Percentiles rank a stretch among this genome's conserved stretches.
Evolutionary conservation across 768 basidiomycete genomes (phyloP).

Genomic region (Mycena venus): DNA sequence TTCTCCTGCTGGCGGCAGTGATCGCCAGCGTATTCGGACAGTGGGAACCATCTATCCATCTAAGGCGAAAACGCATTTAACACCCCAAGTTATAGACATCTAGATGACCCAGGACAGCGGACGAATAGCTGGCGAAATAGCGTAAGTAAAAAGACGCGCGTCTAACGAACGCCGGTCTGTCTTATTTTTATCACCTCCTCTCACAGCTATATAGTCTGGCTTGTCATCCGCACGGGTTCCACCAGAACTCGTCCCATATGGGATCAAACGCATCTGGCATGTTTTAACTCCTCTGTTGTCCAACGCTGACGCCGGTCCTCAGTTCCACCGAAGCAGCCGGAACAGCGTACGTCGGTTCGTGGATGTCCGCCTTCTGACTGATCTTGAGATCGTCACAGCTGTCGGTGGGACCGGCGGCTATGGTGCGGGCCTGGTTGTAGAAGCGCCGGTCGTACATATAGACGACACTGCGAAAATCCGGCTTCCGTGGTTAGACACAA

Average conservation of each 20-base stretch:
- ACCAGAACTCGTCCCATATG: neutral
- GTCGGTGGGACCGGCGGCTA: neutral
- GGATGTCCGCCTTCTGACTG: neutral
- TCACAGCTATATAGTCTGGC: too few relatives aligned
- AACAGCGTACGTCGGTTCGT: neutral
- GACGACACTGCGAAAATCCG: neutral
- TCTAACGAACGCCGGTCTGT: too few relatives aligned
- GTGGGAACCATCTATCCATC: too few relatives aligned
- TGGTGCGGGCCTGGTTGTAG: neutral
- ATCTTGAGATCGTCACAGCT: neutral
- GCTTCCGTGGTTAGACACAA: neutral
- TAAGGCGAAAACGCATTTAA: too few relatives aligned
- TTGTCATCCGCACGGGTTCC: too few relatives aligned
- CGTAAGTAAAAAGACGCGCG: too few relatives aligned
- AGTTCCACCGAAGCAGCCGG: neutral
- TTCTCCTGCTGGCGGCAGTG: too few relatives aligned
- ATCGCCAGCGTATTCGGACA: too few relatives aligned
- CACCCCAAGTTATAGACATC: too few relatives aligned
- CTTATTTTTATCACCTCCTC: too few relatives aligned
- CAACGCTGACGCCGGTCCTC: neutral
- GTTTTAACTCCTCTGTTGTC: neutral
- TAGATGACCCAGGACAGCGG: too few relatives aligned
- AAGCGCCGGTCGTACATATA: neutral
- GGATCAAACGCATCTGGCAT: neutral
- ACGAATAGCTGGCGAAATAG: too few relatives aligned